Evolutionary conservation across 257 asterid species (phyloP).

Genomic region (Oldenlandia corymbosa): DNA sequence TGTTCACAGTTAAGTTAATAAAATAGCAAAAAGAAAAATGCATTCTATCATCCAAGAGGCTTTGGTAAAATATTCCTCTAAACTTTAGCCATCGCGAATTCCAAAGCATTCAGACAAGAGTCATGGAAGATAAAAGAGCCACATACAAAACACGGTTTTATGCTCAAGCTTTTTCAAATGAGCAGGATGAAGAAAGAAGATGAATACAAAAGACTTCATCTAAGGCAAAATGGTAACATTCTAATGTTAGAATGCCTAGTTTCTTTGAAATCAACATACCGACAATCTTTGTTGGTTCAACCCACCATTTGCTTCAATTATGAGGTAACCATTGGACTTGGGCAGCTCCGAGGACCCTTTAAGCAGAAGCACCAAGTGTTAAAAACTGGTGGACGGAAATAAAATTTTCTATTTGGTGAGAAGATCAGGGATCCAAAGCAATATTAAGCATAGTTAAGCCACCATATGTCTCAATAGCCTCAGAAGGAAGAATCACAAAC

Average conservation of each 20-base stretch:
- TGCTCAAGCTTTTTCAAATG: not conserved
- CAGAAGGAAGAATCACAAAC: not conserved
- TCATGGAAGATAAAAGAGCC: not conserved
- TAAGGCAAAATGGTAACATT: not conserved
- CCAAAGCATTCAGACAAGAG: not conserved
- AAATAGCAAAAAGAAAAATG: not conserved
- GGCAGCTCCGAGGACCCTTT: conserved; percentile 60
- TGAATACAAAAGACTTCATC: not conserved
- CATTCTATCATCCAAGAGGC: not conserved
- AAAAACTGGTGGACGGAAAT: not conserved
- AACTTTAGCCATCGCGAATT: not conserved
- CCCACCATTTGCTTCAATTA: conserved; percentile 99
- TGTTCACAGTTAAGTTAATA: not conserved
- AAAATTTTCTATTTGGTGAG: not conserved
- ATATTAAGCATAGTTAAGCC: not conserved
- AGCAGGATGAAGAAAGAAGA: not conserved
- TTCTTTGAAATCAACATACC: conserved; percentile 47
- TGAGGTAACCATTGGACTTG: conserved; percentile 75
- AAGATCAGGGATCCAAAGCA: not conserved
- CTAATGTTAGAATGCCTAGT: not conserved
- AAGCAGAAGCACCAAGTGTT: conserved; percentile 18
- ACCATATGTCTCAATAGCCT: not conserved
- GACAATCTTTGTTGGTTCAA: conserved; percentile 96
- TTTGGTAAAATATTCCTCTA: not conserved
- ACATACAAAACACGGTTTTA: not conserved